A percentile compares a stretch with the other conserved stretches of the same genome.
phyloP scores from a whole-genome alignment of 306 rosid genomes.

The Bauhinia variegata region DNA sequence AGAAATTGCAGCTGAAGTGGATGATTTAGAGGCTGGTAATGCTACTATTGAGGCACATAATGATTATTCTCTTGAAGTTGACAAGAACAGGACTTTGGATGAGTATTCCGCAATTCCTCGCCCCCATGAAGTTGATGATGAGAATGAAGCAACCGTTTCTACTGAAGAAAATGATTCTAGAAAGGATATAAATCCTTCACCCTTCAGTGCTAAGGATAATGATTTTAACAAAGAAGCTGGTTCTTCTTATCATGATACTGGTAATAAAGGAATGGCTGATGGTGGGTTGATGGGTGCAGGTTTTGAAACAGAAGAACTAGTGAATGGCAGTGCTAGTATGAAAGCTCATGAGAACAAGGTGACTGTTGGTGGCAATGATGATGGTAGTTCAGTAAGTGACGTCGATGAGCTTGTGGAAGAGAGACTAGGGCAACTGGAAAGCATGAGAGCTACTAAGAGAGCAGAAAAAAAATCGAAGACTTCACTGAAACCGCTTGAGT shows the following conservation, averaged over 20 bases:
- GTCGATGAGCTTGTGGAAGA: constrained; percentile 66
- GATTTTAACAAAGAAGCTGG: constrained; percentile 31
- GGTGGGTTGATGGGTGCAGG: constrained; percentile 30
- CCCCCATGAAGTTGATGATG: constrained; percentile 27
- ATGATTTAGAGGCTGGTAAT: constrained; percentile 32
- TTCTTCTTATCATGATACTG: constrained; percentile 34
- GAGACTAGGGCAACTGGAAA: constrained; percentile 67
- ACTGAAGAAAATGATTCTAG: constrained; percentile 35
- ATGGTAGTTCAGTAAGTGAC: constrained; percentile 47
- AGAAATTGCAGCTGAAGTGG: constrained; percentile 34
- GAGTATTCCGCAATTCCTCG: constrained; percentile 28
- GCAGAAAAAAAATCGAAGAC: constrained; percentile 50
- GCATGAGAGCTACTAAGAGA: constrained; percentile 46
- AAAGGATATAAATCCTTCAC: constrained; percentile 28
- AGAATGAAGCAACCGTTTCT: constrained; percentile 26
- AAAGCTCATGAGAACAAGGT: constrained; percentile 37
- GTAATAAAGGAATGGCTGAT: constrained; percentile 25
- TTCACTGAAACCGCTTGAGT: constrained; percentile 68
- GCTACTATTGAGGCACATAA: constrained; percentile 25
- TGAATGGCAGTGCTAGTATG: constrained; percentile 27
- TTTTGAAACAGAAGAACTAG: constrained; percentile 39
- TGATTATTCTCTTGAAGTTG: constrained; percentile 35
- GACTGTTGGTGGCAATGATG: constrained; percentile 44
- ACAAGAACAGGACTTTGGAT: constrained; percentile 44
- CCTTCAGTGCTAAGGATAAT: constrained; percentile 20